Evolutionary conservation across 495 filamentous ascomycete genomes (phyloP).

Genomic region (Penicillium crystallinum): DNA sequence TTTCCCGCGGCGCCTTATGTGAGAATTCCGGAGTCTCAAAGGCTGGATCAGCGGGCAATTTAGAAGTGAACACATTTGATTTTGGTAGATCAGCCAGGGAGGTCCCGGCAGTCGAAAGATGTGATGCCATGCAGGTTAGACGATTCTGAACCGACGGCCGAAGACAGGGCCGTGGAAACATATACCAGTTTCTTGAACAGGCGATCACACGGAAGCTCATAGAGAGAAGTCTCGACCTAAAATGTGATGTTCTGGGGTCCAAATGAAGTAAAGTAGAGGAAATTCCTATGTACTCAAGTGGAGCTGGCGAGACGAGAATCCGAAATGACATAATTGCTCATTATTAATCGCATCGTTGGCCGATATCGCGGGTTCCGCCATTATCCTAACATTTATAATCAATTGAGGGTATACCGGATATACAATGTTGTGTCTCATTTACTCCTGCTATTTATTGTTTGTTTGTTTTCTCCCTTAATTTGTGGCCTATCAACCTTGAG

Average conservation of each 20-base stretch:
- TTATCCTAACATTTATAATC: no score
- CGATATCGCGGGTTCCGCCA: no score
- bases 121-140: constrained; percentile 47
- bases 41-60: constrained; percentile 67
- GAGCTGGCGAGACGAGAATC: background rate
- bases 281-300: background rate
- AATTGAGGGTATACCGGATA: no score
- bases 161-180: constrained; percentile 18
- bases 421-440: no score
- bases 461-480: no score
- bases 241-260: background rate
- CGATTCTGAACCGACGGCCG: constrained; percentile 13
- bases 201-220: constrained; percentile 8
- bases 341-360: constrained; percentile 18
- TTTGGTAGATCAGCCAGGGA: constrained; percentile 73
- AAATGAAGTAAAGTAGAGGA: background rate
- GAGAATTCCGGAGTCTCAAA: constrained; percentile 79
- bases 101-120: constrained; percentile 38
- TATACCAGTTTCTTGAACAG: constrained; percentile 15
- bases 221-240: background rate
- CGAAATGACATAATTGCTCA: constrained; percentile 21
- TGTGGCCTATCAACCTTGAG: no score
- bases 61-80: constrained; percentile 76
- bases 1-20: constrained; percentile 68
- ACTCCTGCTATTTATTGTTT: no score